A percentile compares a stretch with the other conserved stretches of the same genome.
These are phyloP conservation scores for Tulasnella sp. DNA, from an alignment of 768 basidiomycete genomes.

Conservation along the genomic window DNA sequence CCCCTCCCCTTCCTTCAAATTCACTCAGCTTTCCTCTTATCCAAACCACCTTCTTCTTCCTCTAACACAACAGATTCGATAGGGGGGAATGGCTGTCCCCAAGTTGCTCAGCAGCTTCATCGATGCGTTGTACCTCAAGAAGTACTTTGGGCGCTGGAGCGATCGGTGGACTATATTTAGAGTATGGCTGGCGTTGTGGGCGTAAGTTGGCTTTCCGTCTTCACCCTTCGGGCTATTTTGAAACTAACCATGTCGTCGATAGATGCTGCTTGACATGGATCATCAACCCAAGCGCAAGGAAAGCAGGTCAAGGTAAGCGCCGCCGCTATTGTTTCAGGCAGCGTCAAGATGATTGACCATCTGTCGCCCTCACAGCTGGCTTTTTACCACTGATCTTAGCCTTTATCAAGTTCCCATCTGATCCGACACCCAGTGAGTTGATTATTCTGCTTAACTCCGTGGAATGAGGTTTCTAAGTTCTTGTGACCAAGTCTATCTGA, in stretches of 20 bases:
- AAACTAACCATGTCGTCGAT: background rate
- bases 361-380: background rate
- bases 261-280: constrained; percentile 13
- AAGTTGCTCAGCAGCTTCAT: background rate
- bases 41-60: background rate
- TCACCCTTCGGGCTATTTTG: too few species aligned
- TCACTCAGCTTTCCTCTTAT: too few species aligned
- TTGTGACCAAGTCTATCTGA: constrained; percentile 5
- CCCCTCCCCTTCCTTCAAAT: background rate
- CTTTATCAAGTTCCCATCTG: constrained; percentile 25
- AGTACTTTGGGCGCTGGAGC: constrained; percentile 2
- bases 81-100: background rate
- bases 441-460: background rate
- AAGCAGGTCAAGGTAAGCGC: constrained; percentile 14
- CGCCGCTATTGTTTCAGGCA: background rate
- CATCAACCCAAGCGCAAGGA: constrained; percentile 10
- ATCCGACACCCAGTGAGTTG: constrained; percentile 6
- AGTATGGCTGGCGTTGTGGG: background rate
- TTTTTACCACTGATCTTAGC: constrained; percentile 22
- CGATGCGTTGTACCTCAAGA: constrained; percentile 10
- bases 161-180: constrained; percentile 13
- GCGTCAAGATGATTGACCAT: background rate
- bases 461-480: background rate
- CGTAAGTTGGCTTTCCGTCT: background rate
- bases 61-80: background rate